These are phyloP conservation scores for Sistotremastrum suecicum DNA, from an alignment of 768 basidiomycete genomes.

Conservation along the genomic window DNA sequence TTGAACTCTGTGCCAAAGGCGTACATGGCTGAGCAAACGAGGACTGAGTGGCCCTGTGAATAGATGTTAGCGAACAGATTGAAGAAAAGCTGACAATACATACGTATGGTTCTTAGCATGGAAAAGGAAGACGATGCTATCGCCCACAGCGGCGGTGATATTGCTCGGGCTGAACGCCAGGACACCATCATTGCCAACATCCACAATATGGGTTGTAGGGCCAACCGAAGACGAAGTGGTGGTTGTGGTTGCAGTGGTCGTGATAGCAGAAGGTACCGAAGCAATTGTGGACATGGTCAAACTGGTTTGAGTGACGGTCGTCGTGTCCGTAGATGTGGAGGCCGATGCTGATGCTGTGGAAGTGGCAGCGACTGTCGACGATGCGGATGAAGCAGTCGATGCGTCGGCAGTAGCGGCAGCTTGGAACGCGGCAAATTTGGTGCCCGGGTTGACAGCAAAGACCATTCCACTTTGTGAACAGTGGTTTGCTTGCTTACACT, in stretches of 20 bases:
- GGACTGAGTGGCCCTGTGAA: slow-evolving; percentile 20
- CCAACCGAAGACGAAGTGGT: slow-evolving; percentile 17
- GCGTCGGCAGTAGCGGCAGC: slow-evolving; percentile 29
- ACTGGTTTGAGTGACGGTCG: slow-evolving; percentile 22
- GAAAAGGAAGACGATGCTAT: slow-evolving; percentile 28
- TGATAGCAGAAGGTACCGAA: slow-evolving; percentile 12
- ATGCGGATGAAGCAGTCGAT: slow-evolving; percentile 7
- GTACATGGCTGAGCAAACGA: slow-evolving; percentile 21
- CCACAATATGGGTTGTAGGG: slow-evolving; percentile 3
- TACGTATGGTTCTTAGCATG: slow-evolving; percentile 22
- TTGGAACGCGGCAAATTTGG: slow-evolving; percentile 40
- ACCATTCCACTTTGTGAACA: slow-evolving; percentile 50
- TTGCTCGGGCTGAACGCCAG: slow-evolving; percentile 19
- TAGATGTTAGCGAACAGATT: too few species aligned
- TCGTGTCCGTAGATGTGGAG: slow-evolving; percentile 23
- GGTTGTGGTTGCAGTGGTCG: slow-evolving; percentile 13
- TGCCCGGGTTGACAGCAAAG: slow-evolving; percentile 47
- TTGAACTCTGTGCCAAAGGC: slow-evolving; percentile 27
- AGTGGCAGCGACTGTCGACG: slow-evolving; percentile 9
- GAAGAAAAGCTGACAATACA: background rate
- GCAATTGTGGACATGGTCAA: slow-evolving; percentile 20
- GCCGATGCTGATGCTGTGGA: slow-evolving; percentile 14
- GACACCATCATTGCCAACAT: background rate
- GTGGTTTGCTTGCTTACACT: slow-evolving; percentile 41
- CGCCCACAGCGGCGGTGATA: slow-evolving; percentile 22